Conservation (phyloP, 441 rosid species). For the Euphorbia celastroides region DNA sequence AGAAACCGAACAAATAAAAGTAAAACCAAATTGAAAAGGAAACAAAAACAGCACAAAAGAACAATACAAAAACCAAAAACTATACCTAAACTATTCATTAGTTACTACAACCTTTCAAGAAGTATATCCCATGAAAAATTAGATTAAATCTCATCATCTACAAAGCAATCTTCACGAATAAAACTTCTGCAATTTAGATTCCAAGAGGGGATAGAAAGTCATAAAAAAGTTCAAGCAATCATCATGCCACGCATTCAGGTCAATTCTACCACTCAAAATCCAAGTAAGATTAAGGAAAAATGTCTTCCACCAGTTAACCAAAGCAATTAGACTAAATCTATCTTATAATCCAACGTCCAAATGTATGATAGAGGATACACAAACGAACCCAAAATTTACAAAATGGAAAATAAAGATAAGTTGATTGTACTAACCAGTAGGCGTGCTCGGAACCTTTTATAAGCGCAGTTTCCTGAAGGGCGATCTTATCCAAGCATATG, state of each 20-base stretch:
- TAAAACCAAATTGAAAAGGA: constrained; percentile 3
- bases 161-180: neutral
- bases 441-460: constrained; percentile 72
- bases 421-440: constrained; percentile 53
- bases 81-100: neutral
- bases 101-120: neutral
- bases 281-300: neutral
- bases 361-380: neutral
- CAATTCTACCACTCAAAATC: neutral
- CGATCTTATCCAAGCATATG: constrained; percentile 61
- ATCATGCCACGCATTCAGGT: neutral
- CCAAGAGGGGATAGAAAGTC: no score
- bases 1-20: constrained; percentile 14
- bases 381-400: neutral
- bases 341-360: neutral
- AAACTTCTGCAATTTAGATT: neutral
- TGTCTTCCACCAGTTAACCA: neutral
- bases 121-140: neutral
- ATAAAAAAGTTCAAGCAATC: no score
- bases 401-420: neutral
- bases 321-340: neutral
- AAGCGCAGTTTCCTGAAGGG: constrained; percentile 61
- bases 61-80: neutral
- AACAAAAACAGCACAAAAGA: neutral
- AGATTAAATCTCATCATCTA: neutral